Base-by-base conservation (phyloP, 2,329 filamentous ascomycete genomes). In the Thyridium curvatum region DNA sequence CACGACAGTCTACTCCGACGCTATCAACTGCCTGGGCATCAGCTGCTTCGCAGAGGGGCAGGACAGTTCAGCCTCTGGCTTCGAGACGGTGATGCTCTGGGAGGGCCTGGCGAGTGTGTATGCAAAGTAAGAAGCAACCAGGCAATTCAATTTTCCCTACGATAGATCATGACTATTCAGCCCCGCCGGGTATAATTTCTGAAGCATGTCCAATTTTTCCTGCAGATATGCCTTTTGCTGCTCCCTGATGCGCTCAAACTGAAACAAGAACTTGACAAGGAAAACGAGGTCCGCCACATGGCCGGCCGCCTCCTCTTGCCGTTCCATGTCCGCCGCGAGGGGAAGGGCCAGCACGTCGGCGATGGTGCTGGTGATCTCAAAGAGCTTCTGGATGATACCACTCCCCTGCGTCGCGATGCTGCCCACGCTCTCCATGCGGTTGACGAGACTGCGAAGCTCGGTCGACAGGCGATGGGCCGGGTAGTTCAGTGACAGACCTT, bases 281-380 rank as follows among this genome's bases (percentile, higher is more conserved):
- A 30, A 26, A 14, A 18, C 30, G 12, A 38, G 32, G 18, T 38
- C 37, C 8, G 12, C 30, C 18, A 38, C 21, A 26, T 26, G 21
- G 21, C 32, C 14, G 17, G 37, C 17, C 13, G 32, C 32, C 12
- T 33, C 32, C 32, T 18, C n/a, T 10, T 18, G 12, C 16, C 32
- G 10, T 14, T 14, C n/a, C 17, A 9, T 12, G 10, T 26, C 21
- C 21, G 21, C 6, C 6, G 6, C 21, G 14, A 28, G 14, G 4
- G 35, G 35, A 0, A 77, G 57, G 33, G 72, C 69, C 16, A 78
- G 62, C 2, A 79, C 74, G 45, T 79, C 74, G 8, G 74, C 72
- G 34, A 79, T 72, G 2, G 73, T 77, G 50, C 73, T 75, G 0
- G 73, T 72, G 43, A 79, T 74, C 48, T 79, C 75, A 40, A 79